These are phyloP conservation scores for Rhytidiadelphus loreus DNA, from an alignment of 225 moss, liverwort and hornwort genomes.

Conservation along the genomic window DNA sequence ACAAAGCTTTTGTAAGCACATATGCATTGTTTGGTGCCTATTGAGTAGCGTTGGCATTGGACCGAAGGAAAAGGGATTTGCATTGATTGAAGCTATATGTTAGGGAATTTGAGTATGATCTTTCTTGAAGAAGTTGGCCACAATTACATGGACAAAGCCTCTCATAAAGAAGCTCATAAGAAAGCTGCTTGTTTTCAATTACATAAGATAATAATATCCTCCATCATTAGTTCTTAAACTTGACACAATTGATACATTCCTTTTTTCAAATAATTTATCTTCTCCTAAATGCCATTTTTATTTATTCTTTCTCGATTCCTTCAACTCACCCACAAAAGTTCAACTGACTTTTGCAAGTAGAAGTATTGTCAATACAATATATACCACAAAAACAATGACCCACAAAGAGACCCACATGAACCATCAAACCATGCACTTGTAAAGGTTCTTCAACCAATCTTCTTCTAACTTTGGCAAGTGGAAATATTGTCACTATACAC, in stretches of 20 bases:
- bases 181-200: not conserved
- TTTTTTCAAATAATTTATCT: not conserved
- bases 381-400: not conserved
- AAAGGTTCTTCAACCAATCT: not conserved
- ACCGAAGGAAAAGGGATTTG: not conserved
- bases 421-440: too few relatives aligned
- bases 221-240: too few relatives aligned
- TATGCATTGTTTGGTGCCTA: not conserved
- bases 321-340: accelerated
- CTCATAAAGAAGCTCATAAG: too few relatives aligned
- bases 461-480: accelerated
- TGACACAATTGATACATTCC: too few relatives aligned
- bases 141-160: not conserved
- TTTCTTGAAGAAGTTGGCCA: not conserved
- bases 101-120: not conserved
- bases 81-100: not conserved
- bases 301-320: not conserved
- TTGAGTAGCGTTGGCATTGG: accelerated
- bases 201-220: not conserved
- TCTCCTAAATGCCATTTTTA: not conserved
- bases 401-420: too few relatives aligned
- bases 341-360: accelerated
- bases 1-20: accelerated
- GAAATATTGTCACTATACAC: not conserved
- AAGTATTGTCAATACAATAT: too few relatives aligned